A percentile compares a stretch with the other conserved stretches of the same genome.
Evolutionary conservation across 176 grass and related monocot species (phyloP).

Genomic region (Avena sativa): DNA sequence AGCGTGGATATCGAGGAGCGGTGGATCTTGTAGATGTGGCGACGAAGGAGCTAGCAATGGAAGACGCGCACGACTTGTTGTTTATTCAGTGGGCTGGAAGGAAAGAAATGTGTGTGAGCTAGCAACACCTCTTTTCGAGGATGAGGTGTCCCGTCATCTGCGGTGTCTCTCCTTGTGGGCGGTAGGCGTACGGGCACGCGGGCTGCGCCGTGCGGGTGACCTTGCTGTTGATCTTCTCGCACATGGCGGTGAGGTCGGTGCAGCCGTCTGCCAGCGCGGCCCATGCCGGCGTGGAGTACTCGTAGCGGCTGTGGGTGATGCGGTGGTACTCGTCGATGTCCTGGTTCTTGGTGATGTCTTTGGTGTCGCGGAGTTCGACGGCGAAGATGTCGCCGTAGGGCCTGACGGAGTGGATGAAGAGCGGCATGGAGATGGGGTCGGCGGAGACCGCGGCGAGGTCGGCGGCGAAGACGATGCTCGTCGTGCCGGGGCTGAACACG

Average conservation of each 20-base stretch:
- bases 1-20: too few relatives aligned
- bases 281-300: conserved; percentile 45
- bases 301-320: conserved; percentile 47
- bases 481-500: conserved; percentile 44
- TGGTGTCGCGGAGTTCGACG: conserved; percentile 17
- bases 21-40: too few relatives aligned
- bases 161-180: background rate
- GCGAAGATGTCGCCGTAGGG: conserved; percentile 48
- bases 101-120: too few relatives aligned
- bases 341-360: conserved; percentile 20
- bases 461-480: conserved; percentile 45
- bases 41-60: too few relatives aligned
- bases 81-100: too few relatives aligned
- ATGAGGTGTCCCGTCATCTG: too few relatives aligned
- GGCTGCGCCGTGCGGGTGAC: background rate
- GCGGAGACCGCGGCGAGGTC: conserved; percentile 52
- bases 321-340: conserved; percentile 21
- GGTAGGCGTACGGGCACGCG: conserved; percentile 23
- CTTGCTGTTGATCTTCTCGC: conserved; percentile 10
- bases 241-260: conserved; percentile 22
- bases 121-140: too few relatives aligned
- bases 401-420: conserved; percentile 43
- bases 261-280: background rate
- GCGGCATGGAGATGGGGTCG: conserved; percentile 51
- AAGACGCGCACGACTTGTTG: too few relatives aligned